These are phyloP conservation scores for Porogramme epimiltina DNA, from an alignment of 1,284 basidiomycete species.

Conservation along the genomic window DNA sequence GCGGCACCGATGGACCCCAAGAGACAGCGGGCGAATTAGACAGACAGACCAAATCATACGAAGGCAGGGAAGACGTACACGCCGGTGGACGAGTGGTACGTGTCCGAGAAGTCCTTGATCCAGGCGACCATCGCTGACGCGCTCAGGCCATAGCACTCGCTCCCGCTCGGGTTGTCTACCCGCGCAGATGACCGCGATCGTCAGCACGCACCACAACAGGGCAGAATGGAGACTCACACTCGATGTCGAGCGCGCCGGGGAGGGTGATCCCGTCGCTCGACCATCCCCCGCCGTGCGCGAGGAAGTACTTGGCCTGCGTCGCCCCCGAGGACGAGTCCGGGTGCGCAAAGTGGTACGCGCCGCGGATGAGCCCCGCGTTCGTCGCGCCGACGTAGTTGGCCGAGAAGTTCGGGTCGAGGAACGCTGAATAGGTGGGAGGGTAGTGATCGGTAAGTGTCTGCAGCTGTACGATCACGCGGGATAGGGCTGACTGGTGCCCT, in stretches of 20 bases:
- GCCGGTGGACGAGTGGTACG: conserved; percentile 54
- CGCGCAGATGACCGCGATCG: neutral
- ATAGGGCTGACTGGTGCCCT: conserved; percentile 52
- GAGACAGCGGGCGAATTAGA: neutral
- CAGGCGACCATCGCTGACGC: conserved; percentile 59
- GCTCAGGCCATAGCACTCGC: conserved; percentile 58
- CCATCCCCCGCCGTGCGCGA: conserved; percentile 65
- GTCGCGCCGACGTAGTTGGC: conserved; percentile 57
- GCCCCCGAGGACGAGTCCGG: conserved; percentile 56
- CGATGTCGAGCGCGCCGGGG: conserved; percentile 67
- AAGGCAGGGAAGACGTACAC: conserved; percentile 35
- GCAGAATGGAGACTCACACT: conserved; percentile 40
- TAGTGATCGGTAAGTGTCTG: neutral
- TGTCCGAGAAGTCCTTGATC: conserved; percentile 63
- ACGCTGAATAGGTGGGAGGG: conserved; percentile 30
- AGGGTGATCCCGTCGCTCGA: conserved; percentile 60
- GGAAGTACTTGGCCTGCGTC: conserved; percentile 60
- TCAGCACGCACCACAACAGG: neutral
- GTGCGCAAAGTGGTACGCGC: conserved; percentile 63
- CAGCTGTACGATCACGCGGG: neutral
- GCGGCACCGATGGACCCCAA: no score
- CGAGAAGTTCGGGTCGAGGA: conserved; percentile 44
- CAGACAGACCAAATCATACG: neutral
- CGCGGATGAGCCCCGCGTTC: conserved; percentile 56
- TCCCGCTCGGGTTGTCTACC: conserved; percentile 50